Percentiles rank a stretch among this genome's conserved stretches.
Evolutionary conservation across 768 basidiomycete species (phyloP).

Genomic region (Tricholoma bakamatsutake): DNA sequence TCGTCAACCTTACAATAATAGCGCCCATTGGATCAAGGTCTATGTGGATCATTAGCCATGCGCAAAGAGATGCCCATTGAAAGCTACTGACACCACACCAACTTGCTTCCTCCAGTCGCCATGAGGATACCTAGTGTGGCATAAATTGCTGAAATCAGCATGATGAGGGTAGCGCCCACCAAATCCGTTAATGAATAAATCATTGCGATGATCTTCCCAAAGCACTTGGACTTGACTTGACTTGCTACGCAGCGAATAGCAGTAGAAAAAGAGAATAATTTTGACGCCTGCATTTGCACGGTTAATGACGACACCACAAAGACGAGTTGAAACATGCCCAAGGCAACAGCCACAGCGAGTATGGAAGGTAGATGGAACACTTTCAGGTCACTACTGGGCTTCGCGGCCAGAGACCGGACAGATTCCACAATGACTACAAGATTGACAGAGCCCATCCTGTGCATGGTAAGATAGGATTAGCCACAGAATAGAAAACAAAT

Average conservation of each 20-base stretch:
- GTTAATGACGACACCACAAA: slow-evolving; percentile 2
- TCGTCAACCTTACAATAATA: slow-evolving; percentile 48
- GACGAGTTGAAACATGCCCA: slow-evolving; percentile 40
- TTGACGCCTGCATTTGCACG: slow-evolving; percentile 57
- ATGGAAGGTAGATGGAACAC: slow-evolving; percentile 78
- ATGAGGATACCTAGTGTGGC: slow-evolving; percentile 60
- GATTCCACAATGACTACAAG: slow-evolving; percentile 89
- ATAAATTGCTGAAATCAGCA: slow-evolving; percentile 4
- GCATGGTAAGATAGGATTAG: background rate
- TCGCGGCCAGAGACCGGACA: slow-evolving; percentile 59
- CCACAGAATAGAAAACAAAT: background rate
- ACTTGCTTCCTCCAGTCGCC: slow-evolving; percentile 76
- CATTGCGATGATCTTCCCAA: slow-evolving; percentile 96
- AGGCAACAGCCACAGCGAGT: slow-evolving; percentile 75
- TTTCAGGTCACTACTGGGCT: slow-evolving; percentile 44
- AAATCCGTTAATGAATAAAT: slow-evolving; percentile 79
- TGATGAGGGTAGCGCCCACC: slow-evolving; percentile 33
- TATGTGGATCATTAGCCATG: slow-evolving; percentile 19
- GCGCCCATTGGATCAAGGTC: slow-evolving; percentile 77
- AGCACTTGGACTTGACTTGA: slow-evolving; percentile 93
- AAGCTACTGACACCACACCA: slow-evolving; percentile 67
- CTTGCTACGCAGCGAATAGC: slow-evolving; percentile 66
- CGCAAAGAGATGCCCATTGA: slow-evolving; percentile 1
- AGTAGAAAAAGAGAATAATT: slow-evolving; percentile 82
- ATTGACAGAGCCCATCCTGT: slow-evolving; percentile 88